Conservation (phyloP, 2,329 filamentous ascomycete genomes). For the Nemania sp. region DNA sequence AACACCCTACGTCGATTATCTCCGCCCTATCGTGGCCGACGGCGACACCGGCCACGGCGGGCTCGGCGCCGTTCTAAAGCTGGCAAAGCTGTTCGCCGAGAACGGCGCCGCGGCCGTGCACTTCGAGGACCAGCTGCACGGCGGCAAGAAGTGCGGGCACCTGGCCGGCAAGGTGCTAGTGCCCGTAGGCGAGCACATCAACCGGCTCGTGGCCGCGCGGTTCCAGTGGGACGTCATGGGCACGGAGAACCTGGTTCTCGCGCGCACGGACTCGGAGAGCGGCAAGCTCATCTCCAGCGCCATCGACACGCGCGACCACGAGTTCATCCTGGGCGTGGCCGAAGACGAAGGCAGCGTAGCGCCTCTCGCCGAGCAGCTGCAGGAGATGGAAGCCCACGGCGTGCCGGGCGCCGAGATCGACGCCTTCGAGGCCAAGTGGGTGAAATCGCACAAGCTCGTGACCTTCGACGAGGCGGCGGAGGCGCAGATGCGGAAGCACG, state of each 20-base stretch:
- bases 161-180: conserved; percentile 95
- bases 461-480: conserved; percentile 91
- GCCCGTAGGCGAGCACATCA: conserved; percentile 93
- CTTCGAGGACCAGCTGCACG: conserved; percentile 96
- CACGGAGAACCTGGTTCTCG: conserved; percentile 90
- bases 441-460: conserved; percentile 80
- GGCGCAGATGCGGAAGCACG: conserved; percentile 69
- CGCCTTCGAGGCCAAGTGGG: conserved; percentile 82
- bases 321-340: conserved; percentile 89
- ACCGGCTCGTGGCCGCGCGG: conserved; percentile 84
- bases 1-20: conserved; percentile 86
- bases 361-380: conserved; percentile 84
- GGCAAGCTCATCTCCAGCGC: conserved; percentile 87
- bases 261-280: conserved; percentile 92
- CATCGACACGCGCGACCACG: conserved; percentile 92
- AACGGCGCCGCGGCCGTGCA: conserved; percentile 95
- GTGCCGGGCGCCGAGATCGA: conserved; percentile 81
- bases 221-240: conserved; percentile 99
- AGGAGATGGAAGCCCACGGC: conserved; percentile 83
- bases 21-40: conserved; percentile 93
- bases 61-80: conserved; percentile 87
- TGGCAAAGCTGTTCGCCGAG: conserved; percentile 96
- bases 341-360: conserved; percentile 71
- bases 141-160: conserved; percentile 98
- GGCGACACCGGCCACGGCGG: conserved; percentile 96